phyloP scores from a whole-genome alignment of 1,139 yeast genomes.

The Cylindricascospora bacillispora region DNA sequence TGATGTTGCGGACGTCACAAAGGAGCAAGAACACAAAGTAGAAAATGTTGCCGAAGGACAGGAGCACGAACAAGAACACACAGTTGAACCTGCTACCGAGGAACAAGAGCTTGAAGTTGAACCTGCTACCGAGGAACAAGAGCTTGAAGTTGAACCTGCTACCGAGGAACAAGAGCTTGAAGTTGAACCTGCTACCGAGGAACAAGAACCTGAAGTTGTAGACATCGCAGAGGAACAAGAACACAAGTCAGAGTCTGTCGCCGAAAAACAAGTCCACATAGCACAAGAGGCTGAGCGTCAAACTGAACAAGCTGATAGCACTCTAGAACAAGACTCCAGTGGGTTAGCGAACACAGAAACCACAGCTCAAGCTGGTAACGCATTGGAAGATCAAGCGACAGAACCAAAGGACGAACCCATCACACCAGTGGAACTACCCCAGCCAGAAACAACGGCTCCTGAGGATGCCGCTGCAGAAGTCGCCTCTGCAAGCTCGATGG shows the following conservation, averaged over 20 bases:
- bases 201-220: slow-evolving; percentile 3
- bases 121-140: slow-evolving; percentile 3
- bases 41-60: slow-evolving; percentile 52
- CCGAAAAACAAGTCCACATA: slow-evolving; percentile 1
- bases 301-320: not conserved
- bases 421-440: slow-evolving; percentile 2
- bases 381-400: slow-evolving; percentile 2
- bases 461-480: slow-evolving; percentile 1
- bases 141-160: slow-evolving; percentile 2
- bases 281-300: not conserved
- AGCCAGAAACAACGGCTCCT: not conserved
- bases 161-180: slow-evolving; percentile 1
- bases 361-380: slow-evolving; percentile 1
- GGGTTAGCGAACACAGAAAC: not conserved
- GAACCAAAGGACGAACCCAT: slow-evolving; percentile 3
- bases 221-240: slow-evolving; percentile 5
- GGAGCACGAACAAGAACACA: not conserved
- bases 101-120: slow-evolving; percentile 36
- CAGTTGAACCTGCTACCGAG: slow-evolving; percentile 10
- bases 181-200: slow-evolving; percentile 1
- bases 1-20: not conserved
- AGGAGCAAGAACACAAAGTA: slow-evolving; percentile 44
- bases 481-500: not conserved
- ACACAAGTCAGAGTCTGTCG: slow-evolving; percentile 1
- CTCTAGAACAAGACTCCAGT: not conserved